Evolutionary conservation across 2,329 filamentous ascomycete species (phyloP).

Genomic region (Fusarium odoratissimum): DNA sequence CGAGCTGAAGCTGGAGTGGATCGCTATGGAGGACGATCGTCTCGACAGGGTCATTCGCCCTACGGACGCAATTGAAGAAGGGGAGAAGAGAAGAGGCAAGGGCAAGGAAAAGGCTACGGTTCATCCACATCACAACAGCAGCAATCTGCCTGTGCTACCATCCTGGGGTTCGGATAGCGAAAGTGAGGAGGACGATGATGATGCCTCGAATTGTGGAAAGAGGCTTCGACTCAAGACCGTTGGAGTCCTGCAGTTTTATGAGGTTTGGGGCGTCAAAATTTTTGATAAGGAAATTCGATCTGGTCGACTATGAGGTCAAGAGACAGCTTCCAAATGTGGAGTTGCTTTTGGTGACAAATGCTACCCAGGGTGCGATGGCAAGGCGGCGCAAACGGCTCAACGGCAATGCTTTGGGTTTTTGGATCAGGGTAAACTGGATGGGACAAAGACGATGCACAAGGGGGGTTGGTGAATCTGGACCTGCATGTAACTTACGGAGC

Average conservation of each 20-base stretch:
- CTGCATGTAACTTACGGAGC: slow-evolving; percentile 5
- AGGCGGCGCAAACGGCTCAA: slow-evolving; percentile 19
- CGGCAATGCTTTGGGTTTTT: slow-evolving; percentile 4
- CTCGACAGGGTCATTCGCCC: slow-evolving; percentile 62
- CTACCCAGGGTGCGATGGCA: not conserved
- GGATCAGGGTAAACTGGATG: slow-evolving; percentile 11
- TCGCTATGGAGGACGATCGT: slow-evolving; percentile 64
- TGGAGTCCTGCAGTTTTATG: slow-evolving; percentile 53
- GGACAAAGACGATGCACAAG: not conserved
- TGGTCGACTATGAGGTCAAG: slow-evolving; percentile 44
- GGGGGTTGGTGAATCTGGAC: not conserved
- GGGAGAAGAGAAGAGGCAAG: slow-evolving; percentile 49
- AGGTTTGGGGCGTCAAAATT: slow-evolving; percentile 63
- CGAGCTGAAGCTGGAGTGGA: slow-evolving; percentile 66
- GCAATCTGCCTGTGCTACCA: slow-evolving; percentile 46
- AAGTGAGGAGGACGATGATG: slow-evolving; percentile 49
- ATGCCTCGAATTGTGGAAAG: slow-evolving; percentile 46
- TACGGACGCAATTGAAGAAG: slow-evolving; percentile 47
- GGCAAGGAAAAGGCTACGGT: slow-evolving; percentile 49
- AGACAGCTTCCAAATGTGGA: not conserved
- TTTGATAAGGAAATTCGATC: slow-evolving; percentile 68
- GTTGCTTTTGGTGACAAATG: slow-evolving; percentile 10
- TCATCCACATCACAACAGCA: slow-evolving; percentile 22
- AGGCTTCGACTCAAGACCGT: slow-evolving; percentile 52
- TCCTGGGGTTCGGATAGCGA: slow-evolving; percentile 50